Conservation (phyloP, 2,329 filamentous ascomycete species). For the Xylaria sp. region DNA sequence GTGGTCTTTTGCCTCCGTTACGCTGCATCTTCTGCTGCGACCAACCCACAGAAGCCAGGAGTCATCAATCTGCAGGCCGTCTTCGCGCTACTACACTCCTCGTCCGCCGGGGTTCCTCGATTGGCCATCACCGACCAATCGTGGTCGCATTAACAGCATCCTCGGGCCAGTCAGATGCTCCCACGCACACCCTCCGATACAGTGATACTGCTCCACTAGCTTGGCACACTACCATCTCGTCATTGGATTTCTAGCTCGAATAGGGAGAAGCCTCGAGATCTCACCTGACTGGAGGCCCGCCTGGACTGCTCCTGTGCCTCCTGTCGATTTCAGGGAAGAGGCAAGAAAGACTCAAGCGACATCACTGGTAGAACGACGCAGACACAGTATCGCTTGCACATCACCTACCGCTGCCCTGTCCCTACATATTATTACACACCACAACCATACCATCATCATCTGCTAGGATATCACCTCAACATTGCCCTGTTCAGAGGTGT, state of each 20-base stretch:
- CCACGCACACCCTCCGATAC: conserved; percentile 47
- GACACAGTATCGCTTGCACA: conserved; percentile 7
- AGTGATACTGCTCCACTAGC: conserved; percentile 48
- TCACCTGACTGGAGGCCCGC: conserved; percentile 41
- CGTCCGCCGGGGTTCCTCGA: conserved; percentile 35
- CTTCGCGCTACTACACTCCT: conserved; percentile 18
- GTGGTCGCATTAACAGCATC: conserved; percentile 41
- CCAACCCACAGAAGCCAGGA: conserved; percentile 37
- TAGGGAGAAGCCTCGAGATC: conserved; percentile 36
- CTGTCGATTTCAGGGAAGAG: conserved; percentile 10
- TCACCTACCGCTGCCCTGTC: conserved; percentile 2
- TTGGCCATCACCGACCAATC: conserved; percentile 38
- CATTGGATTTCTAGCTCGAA: conserved; percentile 44
- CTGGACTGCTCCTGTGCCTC: conserved; percentile 23
- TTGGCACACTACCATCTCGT: conserved; percentile 39
- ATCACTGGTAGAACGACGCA: conserved; percentile 6
- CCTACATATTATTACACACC: conserved; percentile 12
- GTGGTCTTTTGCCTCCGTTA: conserved; percentile 32
- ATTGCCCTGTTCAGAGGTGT: conserved; percentile 6
- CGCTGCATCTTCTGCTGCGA: conserved; percentile 40
- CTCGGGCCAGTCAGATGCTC: conserved; percentile 46
- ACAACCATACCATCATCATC: conserved; percentile 20
- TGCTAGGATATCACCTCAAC: conserved; percentile 6
- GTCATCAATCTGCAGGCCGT: conserved; percentile 24
- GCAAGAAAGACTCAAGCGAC: conserved; percentile 1